Evolutionary conservation across 2,329 filamentous ascomycete genomes (phyloP), one percentile per base, ranked within the genome.

Genomic region (Stachybotrys echinatus): DNA sequence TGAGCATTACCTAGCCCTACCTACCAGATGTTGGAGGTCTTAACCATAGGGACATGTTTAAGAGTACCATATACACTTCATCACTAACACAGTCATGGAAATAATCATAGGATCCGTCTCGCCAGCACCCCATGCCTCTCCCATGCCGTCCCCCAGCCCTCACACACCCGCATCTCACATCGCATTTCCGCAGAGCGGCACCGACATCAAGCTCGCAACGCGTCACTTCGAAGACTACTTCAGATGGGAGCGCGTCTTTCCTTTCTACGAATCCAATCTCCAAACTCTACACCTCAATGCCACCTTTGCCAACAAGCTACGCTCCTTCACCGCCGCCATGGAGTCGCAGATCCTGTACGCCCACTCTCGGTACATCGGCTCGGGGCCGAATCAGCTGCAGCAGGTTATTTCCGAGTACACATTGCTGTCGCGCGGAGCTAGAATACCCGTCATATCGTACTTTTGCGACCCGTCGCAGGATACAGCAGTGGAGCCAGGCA

Each of bases 221-320:
- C 45, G 48, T 10, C 45, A 52, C 17, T 44, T 54, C 12, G 54
- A 55, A 39, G 50, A 54, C 6, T 55, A 50, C 42, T 55, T 52
- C 23, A 23, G 43, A 3, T 51, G 52, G 50, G 50, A 51, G 7
- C 48, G 50, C 6, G 50, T 54, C 4, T 22, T 48, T 38, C 48
- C 47, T 14, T 38, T 19, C 10, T 5, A n/a, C 2, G 45, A 49
- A 2, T 7, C 22, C 14, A 3, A 18, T 6, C 22, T 6, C 6
- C 50, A 45, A 8, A 19, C 49, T 7, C 43, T 49, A 10, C 27
- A 34, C 27, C 14, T 48, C 4, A 50, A 55, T 21, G 14, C 48
- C 44, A 34, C 22, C 5, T 55, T 55, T 19, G 47, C 52, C 5
- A 27, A 27, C 7, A 47, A 48, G 12, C 54, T 54, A 2, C 43